Evolutionary conservation across 257 asterid genomes (phyloP).

Genomic region (Solanum arcanum): DNA sequence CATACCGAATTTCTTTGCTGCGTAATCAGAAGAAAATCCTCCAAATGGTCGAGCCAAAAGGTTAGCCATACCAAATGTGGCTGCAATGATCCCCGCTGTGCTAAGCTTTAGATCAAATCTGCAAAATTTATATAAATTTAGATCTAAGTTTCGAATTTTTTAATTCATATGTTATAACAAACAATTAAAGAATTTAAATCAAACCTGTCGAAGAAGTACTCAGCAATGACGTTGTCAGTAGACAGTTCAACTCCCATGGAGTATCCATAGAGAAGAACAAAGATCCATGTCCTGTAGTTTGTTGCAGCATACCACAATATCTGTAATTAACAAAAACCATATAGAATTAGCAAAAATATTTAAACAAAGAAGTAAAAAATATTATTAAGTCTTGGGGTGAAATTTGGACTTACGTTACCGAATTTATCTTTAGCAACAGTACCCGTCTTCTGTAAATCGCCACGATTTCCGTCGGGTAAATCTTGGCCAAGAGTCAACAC

Average conservation of each 20-base stretch:
- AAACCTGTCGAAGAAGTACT: slow-evolving; percentile 51
- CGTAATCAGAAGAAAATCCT: slow-evolving; percentile 36
- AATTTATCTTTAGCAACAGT: slow-evolving; percentile 35
- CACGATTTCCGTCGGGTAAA: slow-evolving; percentile 57
- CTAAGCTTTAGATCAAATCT: slow-evolving; percentile 46
- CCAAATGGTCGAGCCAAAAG: slow-evolving; percentile 46
- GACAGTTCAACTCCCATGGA: slow-evolving; percentile 67
- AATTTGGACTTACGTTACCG: slow-evolving; percentile 17
- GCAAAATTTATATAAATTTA: neutral
- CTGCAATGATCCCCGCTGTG: slow-evolving; percentile 48
- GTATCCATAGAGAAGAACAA: slow-evolving; percentile 52
- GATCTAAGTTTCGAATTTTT: too few relatives aligned
- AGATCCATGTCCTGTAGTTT: slow-evolving; percentile 68
- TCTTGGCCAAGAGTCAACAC: slow-evolving; percentile 59
- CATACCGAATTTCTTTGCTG: slow-evolving; percentile 47
- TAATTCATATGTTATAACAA: too few relatives aligned
- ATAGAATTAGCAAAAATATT: neutral
- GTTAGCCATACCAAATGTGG: slow-evolving; percentile 55
- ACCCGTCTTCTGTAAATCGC: slow-evolving; percentile 43
- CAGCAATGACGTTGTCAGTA: slow-evolving; percentile 48
- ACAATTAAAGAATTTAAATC: slow-evolving; percentile 12
- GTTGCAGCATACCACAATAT: slow-evolving; percentile 42
- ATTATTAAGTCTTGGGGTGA: neutral
- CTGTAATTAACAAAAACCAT: neutral
- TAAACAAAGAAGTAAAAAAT: neutral